Base-by-base conservation (phyloP, 768 basidiomycete species). In the Gautieria morchelliformis region DNA sequence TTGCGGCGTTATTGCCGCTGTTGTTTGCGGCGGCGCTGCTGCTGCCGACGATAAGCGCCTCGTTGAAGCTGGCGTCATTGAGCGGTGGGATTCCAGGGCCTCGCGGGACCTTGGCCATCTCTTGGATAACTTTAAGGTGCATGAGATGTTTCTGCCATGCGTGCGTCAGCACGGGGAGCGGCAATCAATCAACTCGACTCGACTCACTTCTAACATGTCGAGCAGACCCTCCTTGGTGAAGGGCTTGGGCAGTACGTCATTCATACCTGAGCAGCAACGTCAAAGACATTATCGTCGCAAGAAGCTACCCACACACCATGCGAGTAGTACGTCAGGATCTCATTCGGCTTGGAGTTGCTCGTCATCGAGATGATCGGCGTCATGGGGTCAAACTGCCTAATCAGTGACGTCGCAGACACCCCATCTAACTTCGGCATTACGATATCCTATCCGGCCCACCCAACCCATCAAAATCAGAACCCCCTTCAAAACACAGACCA, bases 331-430 rank as follows among this genome's bases (percentile, higher is more conserved):
- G 85, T 89, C 82, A 94, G 84, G 60, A 95, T 87, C 69, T 95
- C 89, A 70, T 87, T 86, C 27, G 93, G 93, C 64, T 91, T 88
- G 55, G 89, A 91, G 69, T 93, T 95, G 65, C 84, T 87, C 53
- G 94, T 98, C 95, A 98, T 98, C 22, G 93, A 95, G 62, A 98
- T 96, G 68, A 98, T 97, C 5, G 95, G 95, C 42, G 94, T 96
- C 74, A 85, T 87, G 58, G 84, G 83, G 72, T 97, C 93, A 67
- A 97, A 98, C 72, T 93, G 90, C 17, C 95, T 79, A 63, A 98
- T 96, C 64, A 97, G 70, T 58, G 85, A 91, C 39, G 95, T 97
- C 10, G 95, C 95, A 3, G 86, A 85, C 27, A 93, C 83, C 30
- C 93, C 92, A 61, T 93, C 85, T 63, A 90, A 73, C 67, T 88